These are phyloP conservation scores for Yueomyces sp. DNA, from an alignment of 1,139 yeast species.

Conservation along the genomic window DNA sequence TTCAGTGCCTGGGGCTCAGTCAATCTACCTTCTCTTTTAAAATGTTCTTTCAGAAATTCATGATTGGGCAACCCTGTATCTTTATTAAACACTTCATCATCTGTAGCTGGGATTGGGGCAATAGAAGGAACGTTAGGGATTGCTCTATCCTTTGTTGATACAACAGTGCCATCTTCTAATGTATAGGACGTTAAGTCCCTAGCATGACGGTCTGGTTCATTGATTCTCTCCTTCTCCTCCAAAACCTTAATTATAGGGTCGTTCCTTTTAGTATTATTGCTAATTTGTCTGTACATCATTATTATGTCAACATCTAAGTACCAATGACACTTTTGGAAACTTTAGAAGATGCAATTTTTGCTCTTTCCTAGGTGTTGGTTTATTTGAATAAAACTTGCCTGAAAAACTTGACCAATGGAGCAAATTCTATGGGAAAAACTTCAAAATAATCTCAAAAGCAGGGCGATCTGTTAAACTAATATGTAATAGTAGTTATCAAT, in stretches of 20 bases:
- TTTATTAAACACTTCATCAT: conserved; percentile 49
- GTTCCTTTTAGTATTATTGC: neutral
- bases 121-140: conserved; percentile 58
- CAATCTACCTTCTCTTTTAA: conserved; percentile 70
- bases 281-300: neutral
- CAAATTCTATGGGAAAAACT: too few relatives aligned
- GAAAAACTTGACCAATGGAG: too few relatives aligned
- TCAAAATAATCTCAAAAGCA: too few relatives aligned
- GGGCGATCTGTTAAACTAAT: too few relatives aligned
- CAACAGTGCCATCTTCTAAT: conserved; percentile 56
- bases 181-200: conserved; percentile 44
- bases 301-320: too few relatives aligned
- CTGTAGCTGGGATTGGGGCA: conserved; percentile 50
- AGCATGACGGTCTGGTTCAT: neutral
- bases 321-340: too few relatives aligned
- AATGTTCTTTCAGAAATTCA: conserved; percentile 60
- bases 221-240: neutral
- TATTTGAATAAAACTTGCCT: too few relatives aligned
- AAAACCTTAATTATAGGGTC: neutral
- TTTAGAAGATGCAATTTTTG: too few relatives aligned
- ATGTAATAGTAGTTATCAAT: too few relatives aligned
- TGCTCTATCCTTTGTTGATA: conserved; percentile 59
- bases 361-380: too few relatives aligned
- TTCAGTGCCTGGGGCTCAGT: conserved; percentile 57
- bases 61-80: conserved; percentile 59